Evolutionary conservation across 2,329 filamentous ascomycete genomes (phyloP).

Genomic region (Colletotrichum musae): DNA sequence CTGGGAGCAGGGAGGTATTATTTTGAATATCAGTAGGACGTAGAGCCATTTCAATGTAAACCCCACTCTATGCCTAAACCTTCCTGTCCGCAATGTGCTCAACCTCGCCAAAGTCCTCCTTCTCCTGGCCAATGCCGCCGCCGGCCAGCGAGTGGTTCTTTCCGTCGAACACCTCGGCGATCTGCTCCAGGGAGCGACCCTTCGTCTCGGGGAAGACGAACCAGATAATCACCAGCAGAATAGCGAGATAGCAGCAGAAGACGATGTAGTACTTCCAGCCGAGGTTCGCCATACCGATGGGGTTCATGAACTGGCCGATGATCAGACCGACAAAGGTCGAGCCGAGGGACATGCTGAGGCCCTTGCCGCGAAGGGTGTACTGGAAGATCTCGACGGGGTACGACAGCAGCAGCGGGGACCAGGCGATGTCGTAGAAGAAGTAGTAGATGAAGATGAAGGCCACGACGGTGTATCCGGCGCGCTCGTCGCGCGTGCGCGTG

Average conservation of each 20-base stretch:
- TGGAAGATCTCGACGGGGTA: conserved; percentile 43
- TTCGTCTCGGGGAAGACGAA: conserved; percentile 49
- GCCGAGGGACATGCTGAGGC: conserved; percentile 37
- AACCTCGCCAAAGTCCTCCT: conserved; percentile 31
- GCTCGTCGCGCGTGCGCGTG: conserved; percentile 10
- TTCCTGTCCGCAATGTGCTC: conserved; percentile 21
- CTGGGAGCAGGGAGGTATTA: too few species aligned
- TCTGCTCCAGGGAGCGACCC: conserved; percentile 43
- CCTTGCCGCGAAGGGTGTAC: conserved; percentile 42
- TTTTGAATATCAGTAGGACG: too few species aligned
- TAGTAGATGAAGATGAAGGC: conserved; percentile 42
- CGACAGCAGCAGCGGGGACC: conserved; percentile 37
- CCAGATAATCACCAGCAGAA: conserved; percentile 43
- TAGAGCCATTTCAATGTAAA: not conserved
- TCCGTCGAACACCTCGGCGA: conserved; percentile 42
- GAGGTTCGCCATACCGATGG: conserved; percentile 56
- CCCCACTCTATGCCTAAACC: not conserved
- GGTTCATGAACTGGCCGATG: conserved; percentile 57
- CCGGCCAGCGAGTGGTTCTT: conserved; percentile 25
- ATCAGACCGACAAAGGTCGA: conserved; percentile 48
- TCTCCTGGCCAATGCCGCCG: not conserved
- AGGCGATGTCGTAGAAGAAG: conserved; percentile 42
- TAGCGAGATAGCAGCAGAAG: conserved; percentile 42
- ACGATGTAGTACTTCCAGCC: conserved; percentile 45
- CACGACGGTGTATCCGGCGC: conserved; percentile 42